phyloP scores from a whole-genome alignment of 1,284 basidiomycete species.

The Irpex sp. region DNA sequence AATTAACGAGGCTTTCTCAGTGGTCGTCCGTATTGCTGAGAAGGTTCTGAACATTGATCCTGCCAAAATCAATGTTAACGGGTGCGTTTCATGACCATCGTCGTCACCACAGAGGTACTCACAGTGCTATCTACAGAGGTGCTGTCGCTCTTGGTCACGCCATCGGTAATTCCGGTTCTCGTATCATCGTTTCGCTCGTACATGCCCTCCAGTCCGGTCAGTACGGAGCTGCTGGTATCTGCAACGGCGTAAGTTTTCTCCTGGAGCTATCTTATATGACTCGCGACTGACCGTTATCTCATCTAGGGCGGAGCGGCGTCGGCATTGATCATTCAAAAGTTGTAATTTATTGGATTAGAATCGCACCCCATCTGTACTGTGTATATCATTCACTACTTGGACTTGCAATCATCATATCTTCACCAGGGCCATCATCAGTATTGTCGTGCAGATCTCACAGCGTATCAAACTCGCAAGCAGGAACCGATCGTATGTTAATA shows the following conservation, averaged over 20 bases:
- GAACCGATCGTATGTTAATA: neutral
- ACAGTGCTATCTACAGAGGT: constrained; percentile 49
- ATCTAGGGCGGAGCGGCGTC: constrained; percentile 87
- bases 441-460: neutral
- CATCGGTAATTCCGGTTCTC: constrained; percentile 92
- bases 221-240: constrained; percentile 96
- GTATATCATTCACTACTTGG: constrained; percentile 11
- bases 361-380: constrained; percentile 12
- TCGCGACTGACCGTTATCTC: constrained; percentile 13
- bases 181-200: constrained; percentile 93
- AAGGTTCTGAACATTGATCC: constrained; percentile 84
- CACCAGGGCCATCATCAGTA: neutral
- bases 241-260: constrained; percentile 85
- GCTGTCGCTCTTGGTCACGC: constrained; percentile 94
- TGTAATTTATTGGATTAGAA: constrained; percentile 41
- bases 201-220: constrained; percentile 93
- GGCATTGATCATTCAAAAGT: constrained; percentile 84
- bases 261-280: neutral
- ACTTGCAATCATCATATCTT: neutral
- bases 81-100: constrained; percentile 44
- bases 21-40: constrained; percentile 90
- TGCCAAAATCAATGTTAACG: constrained; percentile 90
- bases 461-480: neutral
- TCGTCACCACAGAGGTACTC: neutral
- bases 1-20: constrained; percentile 98